Conservation (phyloP, 75 land plant genomes). For the Picea glauca region DNA sequence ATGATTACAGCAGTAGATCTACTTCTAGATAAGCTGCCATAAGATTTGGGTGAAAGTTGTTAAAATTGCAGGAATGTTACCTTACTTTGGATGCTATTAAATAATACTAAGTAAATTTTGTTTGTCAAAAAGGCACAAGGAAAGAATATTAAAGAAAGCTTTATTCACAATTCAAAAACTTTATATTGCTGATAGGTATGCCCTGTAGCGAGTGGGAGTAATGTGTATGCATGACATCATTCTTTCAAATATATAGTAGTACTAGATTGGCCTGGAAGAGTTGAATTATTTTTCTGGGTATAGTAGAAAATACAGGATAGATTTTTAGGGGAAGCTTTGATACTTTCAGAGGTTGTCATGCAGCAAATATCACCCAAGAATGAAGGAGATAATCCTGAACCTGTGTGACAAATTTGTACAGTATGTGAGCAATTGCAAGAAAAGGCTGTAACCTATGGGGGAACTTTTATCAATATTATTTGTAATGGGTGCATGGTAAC, state of each 20-base stretch:
- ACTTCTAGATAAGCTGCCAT: background rate
- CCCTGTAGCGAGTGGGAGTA: background rate
- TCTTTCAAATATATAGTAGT: no score
- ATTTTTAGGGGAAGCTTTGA: no score
- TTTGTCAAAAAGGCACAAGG: background rate
- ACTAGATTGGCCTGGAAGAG: no score
- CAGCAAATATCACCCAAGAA: no score
- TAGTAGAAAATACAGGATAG: no score
- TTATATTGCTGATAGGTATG: background rate
- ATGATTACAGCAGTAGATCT: background rate
- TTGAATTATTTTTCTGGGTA: no score
- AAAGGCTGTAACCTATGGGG: background rate
- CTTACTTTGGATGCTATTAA: background rate
- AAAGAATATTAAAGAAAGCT: background rate
- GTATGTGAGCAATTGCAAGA: background rate
- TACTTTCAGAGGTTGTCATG: no score
- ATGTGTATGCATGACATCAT: background rate
- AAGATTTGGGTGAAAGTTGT: background rate
- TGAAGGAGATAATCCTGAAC: no score
- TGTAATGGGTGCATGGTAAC: background rate
- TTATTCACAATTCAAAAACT: background rate
- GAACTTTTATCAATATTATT: background rate
- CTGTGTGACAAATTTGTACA: background rate
- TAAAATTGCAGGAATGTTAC: background rate
- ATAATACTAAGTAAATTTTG: background rate